Percentiles rank a stretch among this genome's conserved stretches.
These are phyloP conservation scores for Annulohypoxylon moriforme DNA, from an alignment of 495 filamentous ascomycete genomes.

Conservation along the genomic window DNA sequence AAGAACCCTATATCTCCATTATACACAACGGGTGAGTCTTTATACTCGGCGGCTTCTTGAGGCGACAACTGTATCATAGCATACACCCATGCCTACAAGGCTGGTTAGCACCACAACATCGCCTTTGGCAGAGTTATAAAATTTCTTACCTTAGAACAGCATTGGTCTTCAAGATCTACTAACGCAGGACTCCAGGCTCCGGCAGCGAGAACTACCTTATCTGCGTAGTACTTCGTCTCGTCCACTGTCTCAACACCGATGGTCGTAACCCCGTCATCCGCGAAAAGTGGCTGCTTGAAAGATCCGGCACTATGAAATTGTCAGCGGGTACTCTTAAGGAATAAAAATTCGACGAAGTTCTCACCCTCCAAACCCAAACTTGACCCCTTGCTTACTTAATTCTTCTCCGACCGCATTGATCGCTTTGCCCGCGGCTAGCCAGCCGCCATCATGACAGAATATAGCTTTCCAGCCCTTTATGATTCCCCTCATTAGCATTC, in stretches of 20 bases:
- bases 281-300: slow-evolving; percentile 35
- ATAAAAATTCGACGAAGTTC: not conserved
- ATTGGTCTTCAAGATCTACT: slow-evolving; percentile 51
- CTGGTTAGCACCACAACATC: slow-evolving; percentile 11
- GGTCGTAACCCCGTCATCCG: slow-evolving; percentile 37
- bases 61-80: slow-evolving; percentile 64
- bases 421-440: slow-evolving; percentile 42
- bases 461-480: slow-evolving; percentile 44
- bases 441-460: slow-evolving; percentile 43
- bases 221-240: slow-evolving; percentile 48
- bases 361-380: slow-evolving; percentile 43
- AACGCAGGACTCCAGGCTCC: slow-evolving; percentile 53
- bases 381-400: slow-evolving; percentile 33
- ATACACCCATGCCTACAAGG: slow-evolving; percentile 60
- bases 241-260: slow-evolving; percentile 50
- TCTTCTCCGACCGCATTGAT: slow-evolving; percentile 43
- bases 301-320: slow-evolving; percentile 29
- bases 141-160: slow-evolving; percentile 44
- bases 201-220: slow-evolving; percentile 50
- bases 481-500: slow-evolving; percentile 7
- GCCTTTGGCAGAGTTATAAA: not conserved
- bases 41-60: slow-evolving; percentile 60
- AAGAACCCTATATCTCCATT: slow-evolving; percentile 67
- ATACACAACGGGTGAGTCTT: slow-evolving; percentile 64
- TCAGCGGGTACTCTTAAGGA: not conserved